These are phyloP conservation scores for Adiantum capillusveneris DNA, from an alignment of 75 land plant genomes.

Conservation along the genomic window DNA sequence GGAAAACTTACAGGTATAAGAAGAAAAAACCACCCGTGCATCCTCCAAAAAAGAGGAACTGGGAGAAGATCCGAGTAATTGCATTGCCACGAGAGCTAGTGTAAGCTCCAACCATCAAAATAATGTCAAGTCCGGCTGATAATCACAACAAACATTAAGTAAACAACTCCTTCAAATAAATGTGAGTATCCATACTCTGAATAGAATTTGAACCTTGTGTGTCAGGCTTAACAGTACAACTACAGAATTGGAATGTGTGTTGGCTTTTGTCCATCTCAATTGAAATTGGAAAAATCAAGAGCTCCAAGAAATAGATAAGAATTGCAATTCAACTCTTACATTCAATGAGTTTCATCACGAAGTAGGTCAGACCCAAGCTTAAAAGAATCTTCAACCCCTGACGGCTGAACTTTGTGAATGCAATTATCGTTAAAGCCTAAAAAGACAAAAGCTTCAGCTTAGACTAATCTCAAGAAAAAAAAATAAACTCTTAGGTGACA, in stretches of 20 bases:
- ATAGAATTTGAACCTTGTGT: too few species aligned
- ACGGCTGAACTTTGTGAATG: conserved; percentile 45
- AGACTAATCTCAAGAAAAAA: background rate
- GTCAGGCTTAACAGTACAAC: background rate
- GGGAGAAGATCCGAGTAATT: conserved; percentile 57
- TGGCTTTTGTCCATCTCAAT: background rate
- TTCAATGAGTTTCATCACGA: conserved; percentile 76
- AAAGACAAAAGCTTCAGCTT: background rate
- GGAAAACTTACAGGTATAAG: conserved; percentile 65
- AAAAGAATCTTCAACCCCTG: conserved; percentile 58
- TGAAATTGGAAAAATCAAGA: background rate
- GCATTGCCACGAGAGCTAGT: conserved; percentile 60
- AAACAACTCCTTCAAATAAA: background rate
- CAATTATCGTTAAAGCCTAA: conserved; percentile 75
- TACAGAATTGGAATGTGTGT: background rate
- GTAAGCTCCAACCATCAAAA: conserved; percentile 87
- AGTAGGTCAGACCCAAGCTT: conserved; percentile 81
- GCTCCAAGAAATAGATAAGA: too few species aligned
- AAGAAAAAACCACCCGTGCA: conserved; percentile 40
- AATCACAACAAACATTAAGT: background rate
- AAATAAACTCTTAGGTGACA: background rate
- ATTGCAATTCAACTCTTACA: conserved; percentile 34
- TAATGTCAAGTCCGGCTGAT: conserved; percentile 69
- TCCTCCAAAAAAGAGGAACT: conserved; percentile 67
- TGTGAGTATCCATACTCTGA: background rate